Evolutionary conservation across 176 grass and related monocot genomes (phyloP), one percentile per base, ranked within the genome.

Genomic region (Oryza australiensis): DNA sequence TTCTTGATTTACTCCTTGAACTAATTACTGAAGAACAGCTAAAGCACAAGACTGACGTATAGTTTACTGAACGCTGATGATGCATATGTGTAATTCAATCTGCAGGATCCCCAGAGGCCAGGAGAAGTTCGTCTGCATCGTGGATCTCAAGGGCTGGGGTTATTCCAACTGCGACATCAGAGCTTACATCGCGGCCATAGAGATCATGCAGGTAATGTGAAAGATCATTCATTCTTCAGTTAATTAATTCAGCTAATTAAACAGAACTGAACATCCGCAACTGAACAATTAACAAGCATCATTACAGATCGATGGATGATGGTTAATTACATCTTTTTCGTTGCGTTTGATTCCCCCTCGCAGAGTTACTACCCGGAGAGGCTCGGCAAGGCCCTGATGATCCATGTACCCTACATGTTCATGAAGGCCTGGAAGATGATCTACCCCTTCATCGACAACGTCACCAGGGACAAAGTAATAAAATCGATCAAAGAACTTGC

Each of bases 391-490:
- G 88, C 76, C 3, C 68, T 90, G 29, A 66, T 96, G 79, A 30
- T 96, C 62, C 68, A 93, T 75, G 90, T 89, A 35, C 94, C 94
- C 9, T 90, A 86, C 80, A 68, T 96, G 16, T 96, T 96, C 86
- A 92, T 93, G 94, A 96, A 90, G 76, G 88, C 88, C 14, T 96
- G 94, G 94, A 93, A 93, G 83, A 35, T 87, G 22, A 68, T 96
- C 46, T 89, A 85, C 70, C 94, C 90, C 1, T 93, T 96, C 76
- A 93, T 96, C 55, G 94, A 96, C 53, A 75, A 75, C 24, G 86
- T 83, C 51, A 96, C 94, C 62, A 87, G 70, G 66, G 83, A 90
- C n/a, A 96, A 93, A 90, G 93, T 95, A 72, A 26, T 11, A 16
- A 26, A 33, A 16, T 35, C 14, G 2, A 68, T 40, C n/a, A 5